Percentiles rank a stretch among this genome's conserved stretches.
Conservation (phyloP, 225 moss, liverwort and hornwort species). For the Climacium dendroides region DNA sequence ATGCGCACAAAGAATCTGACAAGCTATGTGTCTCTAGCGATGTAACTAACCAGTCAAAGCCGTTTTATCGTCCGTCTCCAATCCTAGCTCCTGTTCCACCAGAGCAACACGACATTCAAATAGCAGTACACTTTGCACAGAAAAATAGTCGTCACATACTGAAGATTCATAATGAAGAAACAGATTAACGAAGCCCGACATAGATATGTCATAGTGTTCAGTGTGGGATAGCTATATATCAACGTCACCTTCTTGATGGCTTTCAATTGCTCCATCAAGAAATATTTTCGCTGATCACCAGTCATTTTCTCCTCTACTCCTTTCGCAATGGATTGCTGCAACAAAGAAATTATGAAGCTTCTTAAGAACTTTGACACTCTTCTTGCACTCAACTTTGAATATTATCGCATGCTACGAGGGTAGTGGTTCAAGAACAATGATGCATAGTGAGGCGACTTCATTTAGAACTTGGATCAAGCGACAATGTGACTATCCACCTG, state of each 20-base stretch:
- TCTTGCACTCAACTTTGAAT: background rate
- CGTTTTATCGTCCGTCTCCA: slow-evolving; percentile 98
- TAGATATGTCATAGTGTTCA: background rate
- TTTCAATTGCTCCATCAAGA: slow-evolving; percentile 95
- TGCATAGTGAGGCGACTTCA: background rate
- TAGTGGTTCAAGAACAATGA: background rate
- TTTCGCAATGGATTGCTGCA: slow-evolving; percentile 70
- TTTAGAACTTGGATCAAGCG: background rate
- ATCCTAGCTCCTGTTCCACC: slow-evolving; percentile 66
- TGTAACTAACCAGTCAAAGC: slow-evolving; percentile 59
- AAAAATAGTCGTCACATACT: background rate
- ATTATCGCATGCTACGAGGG: background rate
- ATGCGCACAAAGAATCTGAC: background rate
- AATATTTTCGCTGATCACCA: slow-evolving; percentile 91
- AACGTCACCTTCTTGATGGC: slow-evolving; percentile 79
- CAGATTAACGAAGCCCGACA: background rate
- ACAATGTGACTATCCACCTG: background rate
- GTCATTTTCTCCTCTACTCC: slow-evolving; percentile 98
- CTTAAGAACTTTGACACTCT: background rate
- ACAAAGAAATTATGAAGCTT: background rate
- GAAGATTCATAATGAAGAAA: background rate
- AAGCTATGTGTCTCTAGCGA: background rate
- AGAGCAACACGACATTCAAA: background rate
- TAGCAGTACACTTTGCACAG: background rate
- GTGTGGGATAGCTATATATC: background rate